Percentiles rank a stretch among this genome's conserved stretches.
Evolutionary conservation across 768 basidiomycete genomes (phyloP).

Genomic region (Russula foetens): DNA sequence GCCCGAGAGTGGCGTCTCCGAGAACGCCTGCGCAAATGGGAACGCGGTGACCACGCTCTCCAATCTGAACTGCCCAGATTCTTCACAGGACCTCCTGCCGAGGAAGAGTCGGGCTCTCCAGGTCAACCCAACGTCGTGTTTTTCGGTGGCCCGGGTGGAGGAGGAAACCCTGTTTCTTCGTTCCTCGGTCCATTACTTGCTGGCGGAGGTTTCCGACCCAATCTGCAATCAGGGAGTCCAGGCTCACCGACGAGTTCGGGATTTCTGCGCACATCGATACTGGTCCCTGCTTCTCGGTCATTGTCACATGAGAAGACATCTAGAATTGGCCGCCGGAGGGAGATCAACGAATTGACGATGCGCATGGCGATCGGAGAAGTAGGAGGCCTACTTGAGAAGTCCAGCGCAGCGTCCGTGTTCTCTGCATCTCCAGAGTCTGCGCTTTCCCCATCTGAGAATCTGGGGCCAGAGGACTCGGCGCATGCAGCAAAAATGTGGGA

Average conservation of each 20-base stretch:
- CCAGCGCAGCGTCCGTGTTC: slow-evolving; percentile 25
- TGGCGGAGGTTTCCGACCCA: slow-evolving; percentile 17
- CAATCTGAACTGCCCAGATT: slow-evolving; percentile 57
- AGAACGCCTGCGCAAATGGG: slow-evolving; percentile 68
- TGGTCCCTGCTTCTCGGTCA: slow-evolving; percentile 59
- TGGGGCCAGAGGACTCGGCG: slow-evolving; percentile 19
- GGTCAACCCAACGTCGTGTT: slow-evolving; percentile 39
- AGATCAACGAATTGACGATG: slow-evolving; percentile 76
- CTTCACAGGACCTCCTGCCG: slow-evolving; percentile 30
- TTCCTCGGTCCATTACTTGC: slow-evolving; percentile 24
- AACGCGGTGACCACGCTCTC: slow-evolving; percentile 49
- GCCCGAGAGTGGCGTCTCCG: slow-evolving; percentile 66
- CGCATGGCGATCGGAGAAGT: slow-evolving; percentile 75
- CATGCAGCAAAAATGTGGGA: slow-evolving; percentile 37
- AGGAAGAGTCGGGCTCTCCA: slow-evolving; percentile 25
- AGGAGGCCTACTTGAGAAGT: slow-evolving; percentile 52
- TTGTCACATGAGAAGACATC: slow-evolving; percentile 43
- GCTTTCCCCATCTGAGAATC: background rate
- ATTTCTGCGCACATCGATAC: slow-evolving; percentile 62
- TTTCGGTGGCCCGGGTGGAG: slow-evolving; percentile 35
- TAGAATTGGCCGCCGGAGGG: slow-evolving; percentile 54
- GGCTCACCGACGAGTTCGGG: slow-evolving; percentile 23
- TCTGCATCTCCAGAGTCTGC: background rate
- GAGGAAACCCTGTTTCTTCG: slow-evolving; percentile 32
- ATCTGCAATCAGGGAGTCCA: slow-evolving; percentile 18